phyloP scores from a whole-genome alignment of 257 asterid genomes.

The Solanum phureja region DNA sequence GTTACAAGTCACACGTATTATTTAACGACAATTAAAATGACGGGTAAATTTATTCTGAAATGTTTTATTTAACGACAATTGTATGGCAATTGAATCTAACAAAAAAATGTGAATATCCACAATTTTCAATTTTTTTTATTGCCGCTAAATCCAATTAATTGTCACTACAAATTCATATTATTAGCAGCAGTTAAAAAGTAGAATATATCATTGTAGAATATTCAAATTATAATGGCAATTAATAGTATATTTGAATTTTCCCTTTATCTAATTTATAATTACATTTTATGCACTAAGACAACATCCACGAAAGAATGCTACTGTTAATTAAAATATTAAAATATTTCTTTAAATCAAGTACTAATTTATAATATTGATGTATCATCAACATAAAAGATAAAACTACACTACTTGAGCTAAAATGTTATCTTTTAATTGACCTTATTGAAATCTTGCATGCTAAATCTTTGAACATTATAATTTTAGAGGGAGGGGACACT shows the following conservation, averaged over 20 bases:
- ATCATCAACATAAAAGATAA: not conserved
- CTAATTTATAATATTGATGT: not conserved
- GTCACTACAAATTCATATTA: not conserved
- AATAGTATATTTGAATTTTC: too few relatives aligned
- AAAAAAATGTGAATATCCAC: not conserved
- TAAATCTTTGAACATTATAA: too few relatives aligned
- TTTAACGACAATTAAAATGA: not conserved
- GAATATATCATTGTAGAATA: not conserved
- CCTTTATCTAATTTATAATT: not conserved
- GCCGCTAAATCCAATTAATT: not conserved
- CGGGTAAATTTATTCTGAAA: not conserved
- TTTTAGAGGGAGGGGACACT: too few relatives aligned
- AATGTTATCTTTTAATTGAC: too few relatives aligned
- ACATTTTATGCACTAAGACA: not conserved
- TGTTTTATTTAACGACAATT: not conserved
- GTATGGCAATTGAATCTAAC: not conserved
- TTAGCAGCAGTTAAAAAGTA: not conserved
- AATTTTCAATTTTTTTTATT: too few relatives aligned
- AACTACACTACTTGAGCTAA: too few relatives aligned
- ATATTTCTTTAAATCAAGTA: not conserved
- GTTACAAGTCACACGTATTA: not conserved
- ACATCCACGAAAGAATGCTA: not conserved
- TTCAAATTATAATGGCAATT: too few relatives aligned
- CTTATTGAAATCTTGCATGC: too few relatives aligned
- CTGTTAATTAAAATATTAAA: too few relatives aligned